Evolutionary conservation across 306 rosid genomes (phyloP), one percentile per base, ranked within the genome.

Genomic region (Dicorynia guianensis): DNA sequence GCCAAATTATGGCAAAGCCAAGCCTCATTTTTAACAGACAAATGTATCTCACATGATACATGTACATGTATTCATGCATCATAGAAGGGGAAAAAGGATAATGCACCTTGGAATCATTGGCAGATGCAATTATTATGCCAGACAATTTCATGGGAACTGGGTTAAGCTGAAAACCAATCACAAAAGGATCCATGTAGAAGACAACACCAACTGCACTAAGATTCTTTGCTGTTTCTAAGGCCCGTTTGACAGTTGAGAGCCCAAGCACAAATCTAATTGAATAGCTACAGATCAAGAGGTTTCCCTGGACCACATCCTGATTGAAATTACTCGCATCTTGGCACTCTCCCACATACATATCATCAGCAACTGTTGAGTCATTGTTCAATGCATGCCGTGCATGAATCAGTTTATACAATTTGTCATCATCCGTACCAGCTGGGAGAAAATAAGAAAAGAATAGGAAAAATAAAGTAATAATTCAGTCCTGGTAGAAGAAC

Each of bases 241-340:
- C 91, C 66, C 58, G 89, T 76, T 92, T 88, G 76, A 96, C 70
- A 1, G 91, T 90, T 38, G 98, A 92, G 67, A 89, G 80, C 38
- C 99, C 99, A 57, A 96, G 93, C 66, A 96, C 92, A 78, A 96
- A 96, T 62, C 98, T 89, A 25, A 96, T 96, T 46, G 99, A 92
- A 72, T 96, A 96, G 93, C 98, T 96, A 80, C 99, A 96, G 40
- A 96, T 92, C 85, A 96, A 75, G 76, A 96, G 93, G 74, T 90
- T 96, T 30, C 96, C 97, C 76, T 65, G 74, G 70, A 96, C 73
- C 73, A 90, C 76, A 72, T 85, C 85, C 64, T 67, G 59, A 75
- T 84, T 76, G 73, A 89, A 92, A 72, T 85, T 86, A 47, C 81
- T 81, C 1, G 93, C 75, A 82, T 92, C 96, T 80, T 96, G 99